Percentiles rank a stretch among this genome's conserved stretches.
phyloP scores from a whole-genome alignment of 2,329 filamentous ascomycete genomes.

The Trichophyton benhamiae region DNA sequence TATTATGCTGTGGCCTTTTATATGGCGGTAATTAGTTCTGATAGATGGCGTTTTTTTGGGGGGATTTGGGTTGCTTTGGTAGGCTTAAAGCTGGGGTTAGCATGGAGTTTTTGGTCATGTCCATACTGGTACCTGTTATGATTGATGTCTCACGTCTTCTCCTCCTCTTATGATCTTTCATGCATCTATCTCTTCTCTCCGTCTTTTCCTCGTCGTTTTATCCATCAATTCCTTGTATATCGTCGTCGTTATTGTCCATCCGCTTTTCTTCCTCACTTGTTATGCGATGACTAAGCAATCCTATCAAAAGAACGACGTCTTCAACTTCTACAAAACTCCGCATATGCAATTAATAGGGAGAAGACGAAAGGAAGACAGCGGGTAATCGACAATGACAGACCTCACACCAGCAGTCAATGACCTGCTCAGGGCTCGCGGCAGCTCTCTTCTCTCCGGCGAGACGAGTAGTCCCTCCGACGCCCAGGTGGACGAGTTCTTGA shows the following conservation, averaged over 20 bases:
- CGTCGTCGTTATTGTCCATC: no score
- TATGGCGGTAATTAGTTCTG: background rate
- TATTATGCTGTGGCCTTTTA: no score
- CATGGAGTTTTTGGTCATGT: background rate
- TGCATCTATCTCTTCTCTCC: background rate
- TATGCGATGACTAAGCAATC: background rate
- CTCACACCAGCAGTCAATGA: constrained; percentile 28
- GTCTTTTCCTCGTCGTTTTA: background rate
- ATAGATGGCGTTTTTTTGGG: background rate
- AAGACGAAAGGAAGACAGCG: no score
- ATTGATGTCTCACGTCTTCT: background rate
- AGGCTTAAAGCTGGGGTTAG: background rate
- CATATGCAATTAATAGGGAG: no score
- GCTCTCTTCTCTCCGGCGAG: constrained; percentile 26
- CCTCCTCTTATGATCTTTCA: background rate
- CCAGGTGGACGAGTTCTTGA: constrained; percentile 69
- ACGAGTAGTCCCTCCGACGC: constrained; percentile 15
- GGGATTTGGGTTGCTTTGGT: background rate
- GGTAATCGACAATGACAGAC: constrained; percentile 28
- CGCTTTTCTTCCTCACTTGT: background rate
- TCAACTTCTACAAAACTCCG: no score
- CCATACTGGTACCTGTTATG: background rate
- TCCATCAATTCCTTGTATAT: background rate
- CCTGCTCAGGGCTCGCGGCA: constrained; percentile 24
- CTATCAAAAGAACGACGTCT: no score